Evolutionary conservation across 2,329 filamentous ascomycete genomes (phyloP).

Genomic region (Aspergillus aculeatinus): DNA sequence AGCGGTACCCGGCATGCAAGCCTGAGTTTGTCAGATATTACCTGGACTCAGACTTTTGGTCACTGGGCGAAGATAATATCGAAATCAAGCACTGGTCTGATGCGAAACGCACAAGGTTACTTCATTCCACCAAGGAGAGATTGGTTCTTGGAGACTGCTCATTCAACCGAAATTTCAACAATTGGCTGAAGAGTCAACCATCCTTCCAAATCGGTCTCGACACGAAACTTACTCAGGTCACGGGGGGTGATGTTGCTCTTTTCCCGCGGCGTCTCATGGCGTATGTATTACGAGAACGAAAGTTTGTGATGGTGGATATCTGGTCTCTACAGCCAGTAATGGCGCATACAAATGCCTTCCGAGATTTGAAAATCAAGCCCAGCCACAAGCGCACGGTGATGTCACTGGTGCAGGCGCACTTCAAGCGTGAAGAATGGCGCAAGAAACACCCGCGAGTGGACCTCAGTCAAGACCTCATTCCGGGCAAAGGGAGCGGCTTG

Average conservation of each 20-base stretch:
- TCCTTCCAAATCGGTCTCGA: slow-evolving; percentile 2
- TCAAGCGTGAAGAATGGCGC: slow-evolving; percentile 2
- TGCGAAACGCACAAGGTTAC: neutral
- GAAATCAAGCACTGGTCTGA: neutral
- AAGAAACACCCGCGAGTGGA: neutral
- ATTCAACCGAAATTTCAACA: neutral
- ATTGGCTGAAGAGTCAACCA: slow-evolving; percentile 1
- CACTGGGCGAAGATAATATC: slow-evolving; percentile 2
- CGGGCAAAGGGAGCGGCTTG: slow-evolving; percentile 8
- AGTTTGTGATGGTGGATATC: slow-evolving; percentile 10
- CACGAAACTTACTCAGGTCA: neutral
- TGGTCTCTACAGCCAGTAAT: neutral
- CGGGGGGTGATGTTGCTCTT: slow-evolving; percentile 2
- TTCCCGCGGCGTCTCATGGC: slow-evolving; percentile 8
- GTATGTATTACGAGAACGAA: slow-evolving; percentile 11
- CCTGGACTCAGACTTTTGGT: neutral
- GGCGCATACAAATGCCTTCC: slow-evolving; percentile 7
- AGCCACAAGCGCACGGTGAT: slow-evolving; percentile 10
- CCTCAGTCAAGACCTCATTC: slow-evolving; percentile 3
- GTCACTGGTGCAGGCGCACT: slow-evolving; percentile 9
- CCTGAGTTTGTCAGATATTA: neutral
- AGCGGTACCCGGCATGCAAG: neutral
- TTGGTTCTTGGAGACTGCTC: neutral
- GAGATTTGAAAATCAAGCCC: slow-evolving; percentile 5
- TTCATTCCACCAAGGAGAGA: neutral